Evolutionary conservation across 2,329 filamentous ascomycete genomes (phyloP), one percentile per base, ranked within the genome.

Genomic region (Didymella glomerata): DNA sequence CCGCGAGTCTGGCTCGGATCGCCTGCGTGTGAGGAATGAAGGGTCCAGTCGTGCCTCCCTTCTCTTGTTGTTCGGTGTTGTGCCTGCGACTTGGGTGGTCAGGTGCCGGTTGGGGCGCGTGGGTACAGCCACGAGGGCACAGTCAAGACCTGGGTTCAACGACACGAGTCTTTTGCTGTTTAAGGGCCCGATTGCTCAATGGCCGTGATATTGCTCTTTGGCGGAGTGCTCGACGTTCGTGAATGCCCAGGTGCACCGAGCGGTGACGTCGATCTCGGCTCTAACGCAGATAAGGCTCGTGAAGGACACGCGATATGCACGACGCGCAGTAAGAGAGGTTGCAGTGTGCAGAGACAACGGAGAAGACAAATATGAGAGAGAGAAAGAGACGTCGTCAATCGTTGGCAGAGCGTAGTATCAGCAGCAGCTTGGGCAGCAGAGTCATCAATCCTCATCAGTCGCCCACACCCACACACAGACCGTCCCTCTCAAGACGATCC

Each of bases 41-140:
- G 51, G 47, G 38, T 27, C 48, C 46, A 22, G 47, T 36, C 30
- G 34, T 36, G 22, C 27, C 48, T 50, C 16, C 30, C 42, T 56
- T 46, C 50, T 60, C 48, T 16, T 51, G 50, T 47, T 38, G 44
- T 55, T 25, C 36, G 41, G 18, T 25, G 38, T 52, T n/a, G 16
- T 18, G 16, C 40, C 28, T 22, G 38, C 18, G 38, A 22, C 20
- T 13, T 41, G 20, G 20, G 20, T 41, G 60, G 66, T 75, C 71
- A 75, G 68, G 62, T 71, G 70, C 52, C 30, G 62, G n/a, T 11
- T 54, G 63, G 8, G 66, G 64, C 61, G 62, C 52, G 28, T 67
- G 42, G 48, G 57, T 62, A 56, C 63, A 71, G 68, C 70, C 68
- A 69, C 71, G 61, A 57, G 63, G 36, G 66, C 68, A 64, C 64